These are phyloP conservation scores for Talaromyces proteolyticus DNA, from an alignment of 495 filamentous ascomycete species.

Conservation along the genomic window DNA sequence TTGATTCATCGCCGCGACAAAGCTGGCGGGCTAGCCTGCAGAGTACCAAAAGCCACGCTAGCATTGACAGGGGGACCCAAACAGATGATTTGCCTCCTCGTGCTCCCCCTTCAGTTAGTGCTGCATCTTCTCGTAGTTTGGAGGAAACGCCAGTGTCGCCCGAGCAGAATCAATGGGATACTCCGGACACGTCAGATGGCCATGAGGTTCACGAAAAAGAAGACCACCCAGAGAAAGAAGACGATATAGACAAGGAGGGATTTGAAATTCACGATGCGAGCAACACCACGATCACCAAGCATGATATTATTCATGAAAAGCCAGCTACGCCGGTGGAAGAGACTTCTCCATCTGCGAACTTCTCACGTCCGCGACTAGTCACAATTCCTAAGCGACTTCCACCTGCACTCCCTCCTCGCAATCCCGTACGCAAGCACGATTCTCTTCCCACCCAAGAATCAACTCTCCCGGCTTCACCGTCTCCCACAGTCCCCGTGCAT, in stretches of 20 bases:
- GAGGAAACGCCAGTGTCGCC: slow-evolving; percentile 35
- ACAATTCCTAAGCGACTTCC: slow-evolving; percentile 66
- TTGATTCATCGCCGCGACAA: slow-evolving; percentile 51
- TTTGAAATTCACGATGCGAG: slow-evolving; percentile 36
- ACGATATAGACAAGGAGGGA: slow-evolving; percentile 18
- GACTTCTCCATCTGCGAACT: slow-evolving; percentile 38
- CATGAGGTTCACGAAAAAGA: slow-evolving; percentile 7
- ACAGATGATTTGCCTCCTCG: slow-evolving; percentile 44
- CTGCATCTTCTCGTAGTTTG: slow-evolving; percentile 39
- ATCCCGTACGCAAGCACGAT: slow-evolving; percentile 40
- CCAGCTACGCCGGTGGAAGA: slow-evolving; percentile 32
- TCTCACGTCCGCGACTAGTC: slow-evolving; percentile 60
- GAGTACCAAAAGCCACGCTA: slow-evolving; percentile 41
- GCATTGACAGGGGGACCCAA: slow-evolving; percentile 53
- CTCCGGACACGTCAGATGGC: slow-evolving; percentile 18
- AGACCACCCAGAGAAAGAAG: slow-evolving; percentile 8
- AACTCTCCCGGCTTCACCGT: slow-evolving; percentile 12
- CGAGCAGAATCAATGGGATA: slow-evolving; percentile 18
- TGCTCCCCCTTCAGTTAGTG: slow-evolving; percentile 30
- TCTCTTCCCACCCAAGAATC: slow-evolving; percentile 11
- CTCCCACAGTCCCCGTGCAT: slow-evolving; percentile 10
- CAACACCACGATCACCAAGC: slow-evolving; percentile 40
- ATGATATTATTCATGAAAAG: slow-evolving; percentile 41
- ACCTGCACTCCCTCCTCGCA: slow-evolving; percentile 58
- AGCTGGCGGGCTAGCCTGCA: slow-evolving; percentile 65